Evolutionary conservation across 2,329 filamentous ascomycete genomes (phyloP), one percentile per base, ranked within the genome.

Genomic region (Xylariaceae sp.): DNA sequence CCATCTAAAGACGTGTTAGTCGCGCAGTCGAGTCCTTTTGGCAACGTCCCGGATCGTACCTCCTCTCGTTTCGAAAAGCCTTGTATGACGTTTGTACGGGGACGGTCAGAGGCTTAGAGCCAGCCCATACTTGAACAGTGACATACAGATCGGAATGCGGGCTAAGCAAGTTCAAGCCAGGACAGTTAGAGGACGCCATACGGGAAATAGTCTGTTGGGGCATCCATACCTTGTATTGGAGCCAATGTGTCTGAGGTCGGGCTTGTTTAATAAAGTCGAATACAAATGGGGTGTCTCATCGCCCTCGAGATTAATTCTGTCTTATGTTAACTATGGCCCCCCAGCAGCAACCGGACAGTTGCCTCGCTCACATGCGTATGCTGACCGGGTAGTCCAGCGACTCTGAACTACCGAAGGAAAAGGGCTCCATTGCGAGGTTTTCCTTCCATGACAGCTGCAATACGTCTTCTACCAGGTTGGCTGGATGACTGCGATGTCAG

Each of bases 71-170:
- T 70, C 92, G 91, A 71, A 99, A 98, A 7, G 91, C 79, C 70
- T 92, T 96, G 76, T 98, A 98, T 20, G 91, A 84, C 2, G 95
- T 99, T 73, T 98, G 93, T 10, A 96, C 84, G 0, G 92, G 90
- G 1, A 98, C 90, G 0, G 93, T 96, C 64, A 99, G 78, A 37
- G 93, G 92, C 72, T 99, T 99, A 23, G 93, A 97, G 67, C 96
- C 92, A 12, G 93, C 91, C 89, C 93, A 99, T 67, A 98, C 83
- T 74, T 98, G 95, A 7, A 89, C 89, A 0, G 93, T 97, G 47
- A 96, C 88, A 70, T 93, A 97, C 46, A 99, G 87, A 72, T 99
- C 95, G 21, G 92, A 97, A 70, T 89, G 79, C 0, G 88, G 79
- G 73, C 90, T 92, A 61, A 52, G 57, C 32, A 43, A 29, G 57